Conservation (phyloP, 805 yeast genomes). For the Pichia eremophila region DNA sequence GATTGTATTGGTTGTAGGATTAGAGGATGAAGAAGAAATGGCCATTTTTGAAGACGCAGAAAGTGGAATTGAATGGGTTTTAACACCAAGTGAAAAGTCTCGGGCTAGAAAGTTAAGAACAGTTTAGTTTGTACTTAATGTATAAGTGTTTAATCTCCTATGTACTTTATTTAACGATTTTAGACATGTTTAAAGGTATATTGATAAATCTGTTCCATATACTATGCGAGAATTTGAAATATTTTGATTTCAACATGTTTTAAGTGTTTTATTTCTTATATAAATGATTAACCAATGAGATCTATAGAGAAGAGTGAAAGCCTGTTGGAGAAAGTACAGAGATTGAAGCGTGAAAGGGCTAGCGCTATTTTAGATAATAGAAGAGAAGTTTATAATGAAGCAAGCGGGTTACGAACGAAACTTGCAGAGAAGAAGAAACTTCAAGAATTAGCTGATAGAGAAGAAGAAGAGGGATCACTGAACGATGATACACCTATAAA, state of each 20-base stretch:
- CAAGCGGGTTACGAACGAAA: neutral
- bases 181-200: too few relatives aligned
- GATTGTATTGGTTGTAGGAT: conserved; percentile 68
- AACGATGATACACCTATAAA: neutral
- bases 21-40: conserved; percentile 54
- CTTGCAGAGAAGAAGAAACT: neutral
- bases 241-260: too few relatives aligned
- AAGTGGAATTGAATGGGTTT: conserved; percentile 46
- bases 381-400: conserved; percentile 9
- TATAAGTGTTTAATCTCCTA: too few relatives aligned
- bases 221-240: too few relatives aligned
- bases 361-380: conserved; percentile 6
- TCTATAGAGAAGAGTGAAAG: neutral
- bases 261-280: too few relatives aligned
- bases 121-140: neutral
- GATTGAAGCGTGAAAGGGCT: conserved; percentile 2
- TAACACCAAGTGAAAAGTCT: conserved; percentile 67
- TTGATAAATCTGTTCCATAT: too few relatives aligned
- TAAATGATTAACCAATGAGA: too few relatives aligned
- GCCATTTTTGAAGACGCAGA: conserved; percentile 22
- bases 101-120: conserved; percentile 36
- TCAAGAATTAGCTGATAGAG: neutral
- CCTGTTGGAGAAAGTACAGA: conserved; percentile 1
- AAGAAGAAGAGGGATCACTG: neutral
- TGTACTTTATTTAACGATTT: too few relatives aligned